These are phyloP conservation scores for Penicillium bialowiezense DNA, from an alignment of 495 filamentous ascomycete genomes.

Conservation along the genomic window DNA sequence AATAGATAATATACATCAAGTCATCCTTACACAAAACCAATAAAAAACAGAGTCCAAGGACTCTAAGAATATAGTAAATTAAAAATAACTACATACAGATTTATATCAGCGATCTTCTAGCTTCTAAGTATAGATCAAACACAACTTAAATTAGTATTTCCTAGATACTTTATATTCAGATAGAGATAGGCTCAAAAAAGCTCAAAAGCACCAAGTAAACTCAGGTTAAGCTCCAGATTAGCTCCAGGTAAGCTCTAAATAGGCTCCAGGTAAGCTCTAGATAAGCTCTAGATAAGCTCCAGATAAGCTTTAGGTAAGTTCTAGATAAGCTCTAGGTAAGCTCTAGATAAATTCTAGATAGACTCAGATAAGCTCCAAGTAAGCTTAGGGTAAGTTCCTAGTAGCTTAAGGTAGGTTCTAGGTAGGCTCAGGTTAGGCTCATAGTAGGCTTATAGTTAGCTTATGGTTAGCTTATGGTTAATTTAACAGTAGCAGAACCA, in stretches of 20 bases:
- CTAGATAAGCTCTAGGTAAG: too few species aligned
- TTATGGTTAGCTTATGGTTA: not conserved
- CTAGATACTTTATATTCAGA: not conserved
- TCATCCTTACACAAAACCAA: not conserved
- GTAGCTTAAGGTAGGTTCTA: not conserved
- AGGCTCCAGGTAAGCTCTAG: too few species aligned
- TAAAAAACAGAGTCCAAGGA: not conserved
- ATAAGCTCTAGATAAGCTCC: too few species aligned
- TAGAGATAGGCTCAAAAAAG: too few species aligned
- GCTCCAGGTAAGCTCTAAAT: too few species aligned
- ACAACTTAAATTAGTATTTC: not conserved
- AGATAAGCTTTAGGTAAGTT: too few species aligned
- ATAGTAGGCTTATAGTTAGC: not conserved
- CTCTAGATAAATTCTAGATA: too few species aligned
- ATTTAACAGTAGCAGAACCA: not conserved
- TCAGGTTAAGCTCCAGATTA: too few species aligned
- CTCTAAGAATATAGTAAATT: too few species aligned
- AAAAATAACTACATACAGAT: too few species aligned
- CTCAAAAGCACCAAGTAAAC: too few species aligned
- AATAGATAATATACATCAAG: not conserved
- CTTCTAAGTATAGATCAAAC: not conserved
- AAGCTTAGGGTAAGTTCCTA: not conserved
- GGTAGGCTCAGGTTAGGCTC: not conserved
- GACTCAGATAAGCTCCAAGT: not conserved
- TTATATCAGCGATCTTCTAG: too few species aligned